Evolutionary conservation across 225 moss, liverwort and hornwort species (phyloP), one percentile per base, ranked within the genome.

Genomic region (Thuidium tamariscinum): DNA sequence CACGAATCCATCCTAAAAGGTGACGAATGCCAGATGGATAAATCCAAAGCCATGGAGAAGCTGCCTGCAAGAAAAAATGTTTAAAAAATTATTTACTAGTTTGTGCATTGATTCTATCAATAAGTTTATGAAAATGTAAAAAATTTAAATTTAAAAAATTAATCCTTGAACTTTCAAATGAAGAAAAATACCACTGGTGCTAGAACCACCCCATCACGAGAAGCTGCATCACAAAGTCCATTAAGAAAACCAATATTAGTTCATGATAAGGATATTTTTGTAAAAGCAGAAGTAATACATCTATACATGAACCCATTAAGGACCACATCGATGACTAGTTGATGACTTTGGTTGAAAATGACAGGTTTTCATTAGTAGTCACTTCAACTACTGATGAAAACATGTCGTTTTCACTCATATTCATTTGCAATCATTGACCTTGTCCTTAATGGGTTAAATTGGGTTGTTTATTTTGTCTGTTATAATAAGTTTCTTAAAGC

Each of bases 41-140:
- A 59, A 94, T 89, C 84, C 87, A 91, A 30, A 94, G 89, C 94
- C 92, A 94, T 63, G 85, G 86, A 48, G 92, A 94, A 55, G 90
- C 93, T 15, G 92, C 89, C 92, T 93, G 14, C 13, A 86, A 34
- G 12, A n/a, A 11, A 5, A 11, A 10, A 9, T 44, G 10, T 9
- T 3, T 7, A 6, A 15, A 2, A 7, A 32, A 67, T 71, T 39
- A 78, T 37, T 16, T 34, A 57, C 36, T 32, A 63, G 1, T 30
- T 51, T 4, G 20, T 18, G 4, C 5, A 41, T 29, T 68, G 3
- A 5, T 51, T n/a, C 69, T n/a, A 37, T 1, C 8, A 41, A 62
- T 11, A 19, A n/a, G 6, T 1, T 3, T 29, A 49, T 9, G 22
- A 56, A n/a, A 41, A 9, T 9, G 11, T 0, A 26, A 30, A 7